Base-by-base conservation (phyloP, 768 basidiomycete genomes). In the Scleroderma bovista region DNA sequence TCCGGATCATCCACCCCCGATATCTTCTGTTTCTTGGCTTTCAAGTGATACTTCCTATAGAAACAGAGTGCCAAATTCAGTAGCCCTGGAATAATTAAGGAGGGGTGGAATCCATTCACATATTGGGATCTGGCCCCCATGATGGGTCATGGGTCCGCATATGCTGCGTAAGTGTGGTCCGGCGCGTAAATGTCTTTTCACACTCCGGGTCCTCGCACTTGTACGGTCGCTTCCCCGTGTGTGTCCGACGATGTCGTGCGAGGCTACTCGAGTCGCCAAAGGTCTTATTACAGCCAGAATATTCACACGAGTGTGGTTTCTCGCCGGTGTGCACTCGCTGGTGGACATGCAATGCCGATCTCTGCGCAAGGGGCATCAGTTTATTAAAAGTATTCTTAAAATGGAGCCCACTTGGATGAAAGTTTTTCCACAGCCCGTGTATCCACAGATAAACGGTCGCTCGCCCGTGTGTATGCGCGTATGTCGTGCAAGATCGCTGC, bases 231-330 rank as follows among this genome's bases (percentile, higher is more conserved):
- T 88, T 92, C 38, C 86, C 89, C 9, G 87, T 90, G 60, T 88
- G 91, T 20, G 89, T 93, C 57, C 93, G 80, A 46, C 93, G 82
- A 72, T 95, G 93, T 53, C 93, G 81, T 44, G 93, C 92, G 40
- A 95, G 78, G 69, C 87, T 89, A 60, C 90, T 92, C 3, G 92
- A 94, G 64, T 95, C 92, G 42, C 88, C 83, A 69, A 94, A 95
- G 1, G 86, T 88, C 72, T 88, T 91, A 44, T 77, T 79, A 66
- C 92, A 95, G 8, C 81, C 87, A 3, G 86, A 87, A 64, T 92
- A 91, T 71, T 91, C 88, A 70, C 93, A 95, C 44, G 75, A 79
- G 65, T 95, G 93, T 10, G 93, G 93, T 59, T 91, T 89, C 71
- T 95, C 93, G 34, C 93, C 93, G 5, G 93, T 93, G 63, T 95